These are phyloP conservation scores for Sutorius eximius DNA, from an alignment of 1,284 basidiomycete species.

Conservation along the genomic window DNA sequence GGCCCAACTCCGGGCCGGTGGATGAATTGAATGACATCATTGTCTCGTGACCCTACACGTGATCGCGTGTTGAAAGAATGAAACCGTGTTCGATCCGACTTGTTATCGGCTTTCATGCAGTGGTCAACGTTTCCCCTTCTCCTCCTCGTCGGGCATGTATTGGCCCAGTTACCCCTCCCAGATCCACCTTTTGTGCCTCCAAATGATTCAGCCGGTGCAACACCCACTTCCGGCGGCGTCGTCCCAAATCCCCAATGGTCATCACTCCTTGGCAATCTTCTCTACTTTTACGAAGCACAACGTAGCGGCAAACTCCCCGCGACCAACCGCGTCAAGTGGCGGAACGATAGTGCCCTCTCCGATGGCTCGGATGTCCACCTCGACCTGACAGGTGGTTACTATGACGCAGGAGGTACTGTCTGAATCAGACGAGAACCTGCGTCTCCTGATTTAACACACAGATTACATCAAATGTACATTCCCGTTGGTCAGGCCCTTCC, in stretches of 20 bases:
- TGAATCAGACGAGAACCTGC: background rate
- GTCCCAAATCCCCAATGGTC: slow-evolving; percentile 78
- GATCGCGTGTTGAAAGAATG: slow-evolving; percentile 19
- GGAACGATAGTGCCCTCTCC: slow-evolving; percentile 74
- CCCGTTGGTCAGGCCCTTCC: slow-evolving; percentile 55
- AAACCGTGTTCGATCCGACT: background rate
- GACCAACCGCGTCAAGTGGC: slow-evolving; percentile 79
- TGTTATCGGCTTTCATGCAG: slow-evolving; percentile 21
- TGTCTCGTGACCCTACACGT: slow-evolving; percentile 22
- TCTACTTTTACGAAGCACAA: slow-evolving; percentile 93
- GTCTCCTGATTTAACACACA: slow-evolving; percentile 29
- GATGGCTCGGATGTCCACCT: slow-evolving; percentile 77
- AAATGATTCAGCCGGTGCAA: slow-evolving; percentile 55
- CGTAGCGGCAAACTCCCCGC: slow-evolving; percentile 73
- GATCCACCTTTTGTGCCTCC: slow-evolving; percentile 63
- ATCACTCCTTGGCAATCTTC: slow-evolving; percentile 71
- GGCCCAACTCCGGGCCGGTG: slow-evolving; percentile 5
- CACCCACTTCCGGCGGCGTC: slow-evolving; percentile 42
- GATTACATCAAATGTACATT: slow-evolving; percentile 89
- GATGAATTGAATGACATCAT: slow-evolving; percentile 15
- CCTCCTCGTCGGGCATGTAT: slow-evolving; percentile 19
- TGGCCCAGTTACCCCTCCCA: slow-evolving; percentile 64
- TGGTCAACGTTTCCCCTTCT: slow-evolving; percentile 18
- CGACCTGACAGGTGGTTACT: slow-evolving; percentile 86
- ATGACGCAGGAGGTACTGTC: slow-evolving; percentile 79